Base-by-base conservation (phyloP, 192 early-diverging fungal species). In the Gigaspora rosea region DNA sequence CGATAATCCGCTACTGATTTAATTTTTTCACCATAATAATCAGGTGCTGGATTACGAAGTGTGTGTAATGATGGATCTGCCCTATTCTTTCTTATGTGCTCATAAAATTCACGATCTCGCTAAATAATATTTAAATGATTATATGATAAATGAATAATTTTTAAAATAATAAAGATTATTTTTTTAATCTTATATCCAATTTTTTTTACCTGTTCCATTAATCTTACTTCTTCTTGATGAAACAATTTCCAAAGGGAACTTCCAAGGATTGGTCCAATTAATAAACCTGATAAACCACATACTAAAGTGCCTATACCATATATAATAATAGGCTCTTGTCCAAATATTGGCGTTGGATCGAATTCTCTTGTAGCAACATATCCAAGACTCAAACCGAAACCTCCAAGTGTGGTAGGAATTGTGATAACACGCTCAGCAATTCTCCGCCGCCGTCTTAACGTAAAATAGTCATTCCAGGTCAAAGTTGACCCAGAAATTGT, bases 11-110 rank as follows among this genome's bases (percentile, higher is more conserved):
- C 57, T 41, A 98, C 89, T 56, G 91, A 93, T 69, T 90, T 90
- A 83, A 98, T 94, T 79, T 94, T 95, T 77, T 97, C 95, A 54
- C 94, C 95, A 77, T 96, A 97, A 80, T 91, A 97, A 85, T 96
- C 94, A 18, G 95, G 95, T 74, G 95, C 85, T 68, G 92, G 92
- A 81, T 94, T 92, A 69, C 87, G 85, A 9, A 91, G 81, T 10
- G 91, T 92, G 73, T 91, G 88, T 41, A 89, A 80, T 46, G 82
- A 80, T 13, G 92, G 88, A 56, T 92, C 89, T 6, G 91, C 91
- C 11, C 92, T 80, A 78, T 94, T 91, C 35, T 79, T 82, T 70
- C 80, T 82, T 49, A 94, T 81, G 48, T 90, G 91, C 36, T 86
- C 82, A 78, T 87, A 91, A 73, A 92, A 92, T 71, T 85, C 87